Percentiles rank a stretch among this genome's conserved stretches.
Conservation (phyloP, 192 early-diverging fungal species). For the Phlyctochytrium planicorne region DNA sequence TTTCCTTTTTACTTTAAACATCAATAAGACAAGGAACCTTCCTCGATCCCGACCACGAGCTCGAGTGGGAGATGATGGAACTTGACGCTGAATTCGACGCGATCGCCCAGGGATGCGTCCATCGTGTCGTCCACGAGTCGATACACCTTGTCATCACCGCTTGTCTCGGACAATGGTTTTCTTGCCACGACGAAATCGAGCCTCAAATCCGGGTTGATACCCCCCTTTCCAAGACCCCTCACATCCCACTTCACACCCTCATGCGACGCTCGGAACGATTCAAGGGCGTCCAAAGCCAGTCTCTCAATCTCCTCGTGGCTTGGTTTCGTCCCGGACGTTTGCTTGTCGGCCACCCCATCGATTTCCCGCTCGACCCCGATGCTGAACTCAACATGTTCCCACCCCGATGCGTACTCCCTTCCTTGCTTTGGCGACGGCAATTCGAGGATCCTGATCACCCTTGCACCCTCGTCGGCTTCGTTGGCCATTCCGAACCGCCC, state of each 20-base stretch:
- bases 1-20: too few species aligned
- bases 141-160: neutral
- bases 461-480: conserved; percentile 2
- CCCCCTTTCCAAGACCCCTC: neutral
- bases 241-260: neutral
- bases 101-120: neutral
- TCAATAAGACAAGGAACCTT: too few species aligned
- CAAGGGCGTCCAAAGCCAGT: too few species aligned
- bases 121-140: neutral
- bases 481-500: neutral
- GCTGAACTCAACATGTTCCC: conserved; percentile 25
- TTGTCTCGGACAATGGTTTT: neutral
- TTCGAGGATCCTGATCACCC: conserved; percentile 14
- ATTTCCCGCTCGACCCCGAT: neutral
- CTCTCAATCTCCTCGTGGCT: too few species aligned
- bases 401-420: conserved; percentile 15
- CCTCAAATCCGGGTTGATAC: neutral
- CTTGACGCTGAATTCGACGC: conserved; percentile 12
- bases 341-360: neutral
- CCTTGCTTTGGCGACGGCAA: conserved; percentile 23
- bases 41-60: conserved; percentile 17
- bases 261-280: neutral
- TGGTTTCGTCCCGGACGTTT: too few species aligned
- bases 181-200: neutral
- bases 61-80: conserved; percentile 27